phyloP scores from a whole-genome alignment of 495 filamentous ascomycete species.

The Penicillium macrosclerotiorum region DNA sequence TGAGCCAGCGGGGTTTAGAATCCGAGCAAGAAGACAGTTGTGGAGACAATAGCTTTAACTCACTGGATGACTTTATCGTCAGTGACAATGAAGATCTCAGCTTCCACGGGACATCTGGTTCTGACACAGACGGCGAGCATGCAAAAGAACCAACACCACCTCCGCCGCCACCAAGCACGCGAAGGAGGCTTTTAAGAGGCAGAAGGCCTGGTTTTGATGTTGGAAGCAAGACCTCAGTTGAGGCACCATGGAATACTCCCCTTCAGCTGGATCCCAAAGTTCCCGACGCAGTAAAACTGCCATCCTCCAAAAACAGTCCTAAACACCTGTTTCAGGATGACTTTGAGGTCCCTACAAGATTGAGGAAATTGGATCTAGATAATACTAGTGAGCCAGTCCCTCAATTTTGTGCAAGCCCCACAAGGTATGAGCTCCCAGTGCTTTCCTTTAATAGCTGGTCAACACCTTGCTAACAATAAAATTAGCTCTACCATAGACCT shows the following conservation, averaged over 20 bases:
- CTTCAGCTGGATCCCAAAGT: conserved; percentile 21
- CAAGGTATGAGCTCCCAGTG: conserved; percentile 20
- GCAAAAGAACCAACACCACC: conserved; percentile 23
- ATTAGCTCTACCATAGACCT: conserved; percentile 15
- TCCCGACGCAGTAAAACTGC: conserved; percentile 17
- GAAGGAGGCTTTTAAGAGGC: conserved; percentile 38
- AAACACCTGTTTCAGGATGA: conserved; percentile 24
- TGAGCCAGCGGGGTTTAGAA: conserved; percentile 14
- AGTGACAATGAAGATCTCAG: conserved; percentile 46
- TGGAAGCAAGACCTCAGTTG: conserved; percentile 13
- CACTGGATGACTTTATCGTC: conserved; percentile 46
- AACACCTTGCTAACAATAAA: no score
- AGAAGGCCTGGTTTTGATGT: conserved; percentile 25
- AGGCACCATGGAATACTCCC: conserved; percentile 10
- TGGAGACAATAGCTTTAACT: conserved; percentile 34
- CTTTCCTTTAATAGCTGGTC: conserved; percentile 25
- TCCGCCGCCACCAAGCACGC: conserved; percentile 24
- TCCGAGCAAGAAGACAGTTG: conserved; percentile 19
- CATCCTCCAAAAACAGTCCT: conserved; percentile 11
- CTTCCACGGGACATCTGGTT: conserved; percentile 35
- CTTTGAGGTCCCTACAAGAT: conserved; percentile 23
- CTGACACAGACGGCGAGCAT: conserved; percentile 33
- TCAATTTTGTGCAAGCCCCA: conserved; percentile 18
- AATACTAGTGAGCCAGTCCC: conserved; percentile 22
- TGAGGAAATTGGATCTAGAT: conserved; percentile 23